Evolutionary conservation across 2,329 filamentous ascomycete species (phyloP), one percentile per base, ranked within the genome.

Genomic region (Neonectria hederae): DNA sequence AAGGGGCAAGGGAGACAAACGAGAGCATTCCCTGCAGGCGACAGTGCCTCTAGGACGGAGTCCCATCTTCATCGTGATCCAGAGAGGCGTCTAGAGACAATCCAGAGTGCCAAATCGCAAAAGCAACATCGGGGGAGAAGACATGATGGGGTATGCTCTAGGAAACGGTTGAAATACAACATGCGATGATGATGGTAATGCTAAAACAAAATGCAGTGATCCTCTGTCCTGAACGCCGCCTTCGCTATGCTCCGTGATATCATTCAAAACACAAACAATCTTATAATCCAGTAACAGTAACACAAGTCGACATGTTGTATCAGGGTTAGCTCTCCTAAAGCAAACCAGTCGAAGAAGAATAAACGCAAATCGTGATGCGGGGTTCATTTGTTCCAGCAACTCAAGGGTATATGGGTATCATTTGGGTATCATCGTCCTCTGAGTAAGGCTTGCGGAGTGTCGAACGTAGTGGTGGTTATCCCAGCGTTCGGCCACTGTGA

Each of bases 401-500:
- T 63, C 65, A 69, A 66, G 61, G 68, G 69, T 68, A 68, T 67
- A 69, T 68, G 68, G 74, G 74, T 75, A 77, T 75, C 71, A 74
- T 68, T 72, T 69, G 70, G 66, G 71, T 73, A 72, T 74, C 70
- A 66, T 68, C 62, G 59, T 70, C 60, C 61, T 68, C 57, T 56
- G 60, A 62, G 54, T 59, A 58, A 51, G 65, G 64, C 51, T 65
- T 49, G 62, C 45, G 28, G 61, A 59, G 59, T 61, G 38, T 62
- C 55, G 56, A 59, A 57, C 67, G 59, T 66, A 42, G 7, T 19
- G 62, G 32, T 56, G 52, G 64, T 68, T 75, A 87, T 38, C 83
- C 84, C 62, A 87, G 75, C 3, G 83, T 83, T 53, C 84, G 83
- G 43, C 84, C 84, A 69, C 82, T 86, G 66, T 85, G 83, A 40